Evolutionary conservation across 1,284 basidiomycete genomes (phyloP), one percentile per base, ranked within the genome.

Genomic region (Veloboletus limbatus): DNA sequence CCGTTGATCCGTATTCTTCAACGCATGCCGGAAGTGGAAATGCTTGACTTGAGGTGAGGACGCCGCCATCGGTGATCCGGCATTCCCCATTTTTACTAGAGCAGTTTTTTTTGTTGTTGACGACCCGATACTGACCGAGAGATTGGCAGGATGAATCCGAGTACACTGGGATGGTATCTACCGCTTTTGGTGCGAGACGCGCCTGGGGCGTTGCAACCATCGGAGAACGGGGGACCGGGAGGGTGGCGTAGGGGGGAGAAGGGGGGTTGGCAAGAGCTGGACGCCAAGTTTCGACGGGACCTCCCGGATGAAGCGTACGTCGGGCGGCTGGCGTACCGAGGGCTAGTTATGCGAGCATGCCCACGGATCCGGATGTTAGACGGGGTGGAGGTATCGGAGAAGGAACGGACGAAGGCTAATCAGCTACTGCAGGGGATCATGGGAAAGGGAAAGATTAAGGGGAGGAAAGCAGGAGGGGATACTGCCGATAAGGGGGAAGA

Each of bases 81-180:
- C 17, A 49, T 49, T 43, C 18, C 33, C 43, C 18, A 32, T 25
- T 43, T 37, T 45, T 39, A 51, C 16, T 6, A 6, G 16, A 11
- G 11, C 4, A 35, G 5, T 18, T 38, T 33, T n/a, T n/a, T n/a
- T n/a, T n/a, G n/a, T n/a, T 40, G 37, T 24, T 53, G 58, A 25
- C 42, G 47, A 59, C 54, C 53, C 56, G 61, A 54, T 21, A 59
- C 54, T 60, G 56, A 63, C 58, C 56, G 57, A 57, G 2, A n/a
- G 4, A 45, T 32, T 47, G 47, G 43, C 65, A 88, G 87, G 72
- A 95, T 95, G 91, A 97, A 97, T 64, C 93, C 94, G 41, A 89
- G 88, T 53, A 96, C 92, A 21, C 78, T 95, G n/a, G 88, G 88
- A 6, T 95, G 92, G 84, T 97, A 97, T 68, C 76, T 96, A 20